Evolutionary conservation across 257 asterid species (phyloP).

Genomic region (Sherardia arvensis): DNA sequence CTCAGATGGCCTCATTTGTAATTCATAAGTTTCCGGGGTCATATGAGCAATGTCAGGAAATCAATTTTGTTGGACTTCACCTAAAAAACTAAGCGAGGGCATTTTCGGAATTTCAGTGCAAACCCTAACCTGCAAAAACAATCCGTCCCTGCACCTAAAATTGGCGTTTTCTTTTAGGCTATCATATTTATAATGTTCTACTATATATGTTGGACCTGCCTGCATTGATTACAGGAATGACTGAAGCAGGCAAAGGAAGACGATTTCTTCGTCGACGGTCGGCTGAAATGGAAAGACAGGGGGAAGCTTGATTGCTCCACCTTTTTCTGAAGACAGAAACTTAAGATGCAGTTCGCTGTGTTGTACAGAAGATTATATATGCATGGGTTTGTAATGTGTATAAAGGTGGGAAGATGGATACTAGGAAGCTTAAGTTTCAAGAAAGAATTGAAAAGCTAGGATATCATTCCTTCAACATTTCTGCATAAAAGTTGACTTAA

Average conservation of each 20-base stretch:
- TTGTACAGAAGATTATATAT: neutral
- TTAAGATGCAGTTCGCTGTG: neutral
- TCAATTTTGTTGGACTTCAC: too few species aligned
- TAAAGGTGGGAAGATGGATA: neutral
- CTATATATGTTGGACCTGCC: constrained; percentile 32
- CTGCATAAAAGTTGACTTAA: too few species aligned
- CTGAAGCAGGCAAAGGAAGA: constrained; percentile 68
- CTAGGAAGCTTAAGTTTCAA: constrained; percentile 11
- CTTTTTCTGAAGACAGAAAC: neutral
- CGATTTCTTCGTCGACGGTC: constrained; percentile 73
- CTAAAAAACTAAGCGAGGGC: too few species aligned
- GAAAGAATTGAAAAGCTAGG: constrained; percentile 15
- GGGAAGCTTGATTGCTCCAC: constrained; percentile 52
- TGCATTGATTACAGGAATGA: constrained; percentile 49
- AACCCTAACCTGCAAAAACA: too few species aligned
- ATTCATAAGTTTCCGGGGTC: too few species aligned
- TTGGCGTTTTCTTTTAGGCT: neutral
- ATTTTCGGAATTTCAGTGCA: too few species aligned
- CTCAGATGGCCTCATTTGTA: too few species aligned
- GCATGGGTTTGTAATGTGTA: neutral
- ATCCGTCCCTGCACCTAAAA: too few species aligned
- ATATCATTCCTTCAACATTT: too few species aligned
- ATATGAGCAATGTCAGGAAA: too few species aligned
- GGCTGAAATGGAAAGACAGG: constrained; percentile 83
- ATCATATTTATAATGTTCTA: too few species aligned